Percentiles rank a stretch among this genome's conserved stretches.
Evolutionary conservation across 352 stramenopile genomes (phyloP).

Genomic region (Phytopythium mirpurense): DNA sequence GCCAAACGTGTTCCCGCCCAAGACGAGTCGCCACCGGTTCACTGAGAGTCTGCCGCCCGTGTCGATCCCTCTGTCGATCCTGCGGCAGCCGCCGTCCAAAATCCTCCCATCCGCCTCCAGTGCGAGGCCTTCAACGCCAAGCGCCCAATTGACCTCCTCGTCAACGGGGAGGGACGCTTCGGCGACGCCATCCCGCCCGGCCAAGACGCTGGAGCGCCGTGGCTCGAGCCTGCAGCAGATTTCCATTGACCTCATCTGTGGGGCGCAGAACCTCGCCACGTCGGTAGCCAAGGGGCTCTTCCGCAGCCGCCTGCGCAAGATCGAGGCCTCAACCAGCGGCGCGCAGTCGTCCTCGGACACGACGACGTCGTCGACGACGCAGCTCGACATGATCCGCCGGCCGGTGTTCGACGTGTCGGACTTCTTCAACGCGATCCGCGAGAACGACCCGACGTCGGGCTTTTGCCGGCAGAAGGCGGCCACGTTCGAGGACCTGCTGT

Average conservation of each 20-base stretch:
- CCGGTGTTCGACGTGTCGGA: conserved; percentile 52
- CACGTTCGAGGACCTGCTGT: conserved; percentile 79
- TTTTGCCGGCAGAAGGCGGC: conserved; percentile 70
- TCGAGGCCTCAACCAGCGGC: conserved; percentile 13
- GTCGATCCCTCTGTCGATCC: conserved; percentile 70
- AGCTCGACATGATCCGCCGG: conserved; percentile 71
- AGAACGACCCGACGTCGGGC: conserved; percentile 76
- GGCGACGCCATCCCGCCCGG: neutral
- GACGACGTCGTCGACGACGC: conserved; percentile 14
- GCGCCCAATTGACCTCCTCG: neutral
- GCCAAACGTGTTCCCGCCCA: conserved; percentile 74
- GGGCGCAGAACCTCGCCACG: conserved; percentile 66
- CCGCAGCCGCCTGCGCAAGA: conserved; percentile 55
- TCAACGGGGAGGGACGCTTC: neutral
- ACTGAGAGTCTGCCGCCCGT: conserved; percentile 76
- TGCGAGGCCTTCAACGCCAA: neutral
- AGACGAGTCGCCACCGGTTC: conserved; percentile 82
- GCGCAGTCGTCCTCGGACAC: neutral
- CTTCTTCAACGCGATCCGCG: conserved; percentile 79
- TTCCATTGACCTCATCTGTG: conserved; percentile 71
- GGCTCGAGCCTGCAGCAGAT: conserved; percentile 52
- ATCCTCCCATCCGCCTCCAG: conserved; percentile 19
- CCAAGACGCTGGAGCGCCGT: conserved; percentile 12
- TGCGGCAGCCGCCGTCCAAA: conserved; percentile 53
- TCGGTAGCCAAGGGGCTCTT: conserved; percentile 73